A percentile compares a stretch with the other conserved stretches of the same genome.
These are phyloP conservation scores for Phlebiopsis gigantea DNA, from an alignment of 768 basidiomycete genomes.

Conservation along the genomic window DNA sequence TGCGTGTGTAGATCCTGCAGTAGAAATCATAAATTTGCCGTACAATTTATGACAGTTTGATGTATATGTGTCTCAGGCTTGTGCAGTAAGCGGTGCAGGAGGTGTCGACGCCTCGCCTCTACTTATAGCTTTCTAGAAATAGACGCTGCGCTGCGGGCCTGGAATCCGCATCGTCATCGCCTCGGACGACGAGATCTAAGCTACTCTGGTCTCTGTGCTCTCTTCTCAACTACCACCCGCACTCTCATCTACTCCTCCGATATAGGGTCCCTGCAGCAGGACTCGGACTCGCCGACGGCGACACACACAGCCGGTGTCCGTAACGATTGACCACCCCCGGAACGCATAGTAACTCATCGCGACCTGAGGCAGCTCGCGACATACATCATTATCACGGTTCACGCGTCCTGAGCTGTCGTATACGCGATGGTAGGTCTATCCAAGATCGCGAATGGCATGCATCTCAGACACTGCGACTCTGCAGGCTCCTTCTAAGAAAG, in stretches of 20 bases:
- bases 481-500: conserved; percentile 86
- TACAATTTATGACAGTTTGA: background rate
- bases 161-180: conserved; percentile 6
- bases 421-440: background rate
- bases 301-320: background rate
- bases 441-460: no score
- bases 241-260: background rate
- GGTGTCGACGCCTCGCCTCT: background rate
- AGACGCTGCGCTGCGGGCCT: conserved; percentile 5
- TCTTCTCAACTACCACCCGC: background rate
- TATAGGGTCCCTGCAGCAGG: background rate
- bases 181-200: conserved; percentile 1
- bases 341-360: background rate
- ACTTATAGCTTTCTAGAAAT: background rate
- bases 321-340: background rate
- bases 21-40: background rate
- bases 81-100: background rate
- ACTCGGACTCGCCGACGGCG: background rate
- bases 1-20: background rate
- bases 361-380: background rate
- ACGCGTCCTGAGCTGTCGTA: background rate
- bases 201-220: conserved; percentile 2
- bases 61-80: background rate
- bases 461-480: background rate
- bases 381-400: background rate